Evolutionary conservation across 2,329 filamentous ascomycete genomes (phyloP).

Genomic region (Karstenula rhodostoma): DNA sequence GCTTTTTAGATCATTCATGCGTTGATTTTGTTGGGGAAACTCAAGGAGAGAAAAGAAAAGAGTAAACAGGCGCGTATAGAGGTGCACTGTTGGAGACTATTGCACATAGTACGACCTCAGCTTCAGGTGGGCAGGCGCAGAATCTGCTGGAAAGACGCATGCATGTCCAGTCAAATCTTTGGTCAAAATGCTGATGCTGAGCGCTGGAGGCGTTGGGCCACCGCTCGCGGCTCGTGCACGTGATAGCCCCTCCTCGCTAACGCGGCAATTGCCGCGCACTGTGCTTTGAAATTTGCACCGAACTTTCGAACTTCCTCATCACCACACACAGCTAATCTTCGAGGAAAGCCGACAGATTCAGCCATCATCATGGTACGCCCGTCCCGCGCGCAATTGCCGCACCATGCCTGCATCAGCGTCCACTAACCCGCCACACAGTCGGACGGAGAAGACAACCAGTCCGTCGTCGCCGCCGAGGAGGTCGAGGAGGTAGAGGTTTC

Average conservation of each 20-base stretch:
- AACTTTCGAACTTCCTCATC: slow-evolving; percentile 9
- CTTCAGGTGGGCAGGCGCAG: background rate
- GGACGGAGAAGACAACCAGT: slow-evolving; percentile 99
- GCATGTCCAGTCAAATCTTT: background rate
- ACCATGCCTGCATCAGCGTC: background rate
- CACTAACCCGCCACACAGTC: slow-evolving; percentile 66
- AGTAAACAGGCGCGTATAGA: too few species aligned
- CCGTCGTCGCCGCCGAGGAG: slow-evolving; percentile 79
- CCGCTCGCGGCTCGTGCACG: background rate
- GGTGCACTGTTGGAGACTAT: too few species aligned
- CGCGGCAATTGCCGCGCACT: slow-evolving; percentile 13
- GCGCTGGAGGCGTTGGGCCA: background rate
- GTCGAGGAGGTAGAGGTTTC: slow-evolving; percentile 99
- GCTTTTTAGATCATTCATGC: too few species aligned
- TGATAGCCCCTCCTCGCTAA: slow-evolving; percentile 6
- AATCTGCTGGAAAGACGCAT: background rate
- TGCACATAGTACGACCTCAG: background rate
- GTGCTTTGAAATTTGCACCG: slow-evolving; percentile 1
- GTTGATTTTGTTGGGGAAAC: too few species aligned
- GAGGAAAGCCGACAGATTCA: slow-evolving; percentile 55
- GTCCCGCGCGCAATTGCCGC: slow-evolving; percentile 11
- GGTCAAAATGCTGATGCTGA: background rate
- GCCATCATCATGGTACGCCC: slow-evolving; percentile 52
- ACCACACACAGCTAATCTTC: slow-evolving; percentile 43
- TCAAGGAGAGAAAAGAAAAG: too few species aligned